Evolutionary conservation across 179 eudicot genomes (phyloP).

Genomic region (Sideroxylon spinosum): DNA sequence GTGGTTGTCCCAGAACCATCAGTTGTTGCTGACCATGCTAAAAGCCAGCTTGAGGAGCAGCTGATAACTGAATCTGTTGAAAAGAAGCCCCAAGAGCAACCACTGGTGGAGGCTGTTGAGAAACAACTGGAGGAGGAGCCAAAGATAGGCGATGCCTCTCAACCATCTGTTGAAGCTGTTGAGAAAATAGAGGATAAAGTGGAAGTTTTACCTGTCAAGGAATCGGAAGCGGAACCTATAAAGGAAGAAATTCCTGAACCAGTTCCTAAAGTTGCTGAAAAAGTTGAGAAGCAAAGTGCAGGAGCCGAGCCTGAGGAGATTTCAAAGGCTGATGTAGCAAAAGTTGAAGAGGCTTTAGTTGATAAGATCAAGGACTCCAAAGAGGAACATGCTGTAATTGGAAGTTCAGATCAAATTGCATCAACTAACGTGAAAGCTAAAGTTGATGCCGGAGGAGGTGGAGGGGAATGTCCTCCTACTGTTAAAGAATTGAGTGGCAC

Average conservation of each 20-base stretch:
- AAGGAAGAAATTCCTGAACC: constrained; percentile 28
- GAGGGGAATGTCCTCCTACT: neutral
- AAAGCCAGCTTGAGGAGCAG: neutral
- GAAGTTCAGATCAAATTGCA: constrained; percentile 18
- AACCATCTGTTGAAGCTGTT: constrained; percentile 22
- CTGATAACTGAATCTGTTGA: constrained; percentile 4
- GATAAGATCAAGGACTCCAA: constrained; percentile 14
- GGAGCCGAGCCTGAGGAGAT: constrained; percentile 24
- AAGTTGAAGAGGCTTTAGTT: constrained; percentile 16
- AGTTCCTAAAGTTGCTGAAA: constrained; percentile 19
- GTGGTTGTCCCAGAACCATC: constrained; percentile 13
- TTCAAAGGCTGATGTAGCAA: constrained; percentile 18
- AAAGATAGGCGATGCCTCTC: neutral
- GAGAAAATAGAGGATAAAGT: constrained; percentile 14
- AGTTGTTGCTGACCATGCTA: neutral
- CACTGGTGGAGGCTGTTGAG: neutral
- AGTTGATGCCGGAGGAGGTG: constrained; percentile 20
- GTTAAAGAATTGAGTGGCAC: constrained; percentile 16
- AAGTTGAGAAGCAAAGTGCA: constrained; percentile 15
- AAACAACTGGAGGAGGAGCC: constrained; percentile 5
- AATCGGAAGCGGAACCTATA: constrained; percentile 15
- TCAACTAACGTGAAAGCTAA: constrained; percentile 23
- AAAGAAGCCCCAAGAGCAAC: constrained; percentile 2
- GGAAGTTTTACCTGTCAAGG: constrained; percentile 17
- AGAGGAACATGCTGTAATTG: constrained; percentile 15